Conservation (phyloP, 2,329 filamentous ascomycete species). For the Alternaria ethzedia region DNA sequence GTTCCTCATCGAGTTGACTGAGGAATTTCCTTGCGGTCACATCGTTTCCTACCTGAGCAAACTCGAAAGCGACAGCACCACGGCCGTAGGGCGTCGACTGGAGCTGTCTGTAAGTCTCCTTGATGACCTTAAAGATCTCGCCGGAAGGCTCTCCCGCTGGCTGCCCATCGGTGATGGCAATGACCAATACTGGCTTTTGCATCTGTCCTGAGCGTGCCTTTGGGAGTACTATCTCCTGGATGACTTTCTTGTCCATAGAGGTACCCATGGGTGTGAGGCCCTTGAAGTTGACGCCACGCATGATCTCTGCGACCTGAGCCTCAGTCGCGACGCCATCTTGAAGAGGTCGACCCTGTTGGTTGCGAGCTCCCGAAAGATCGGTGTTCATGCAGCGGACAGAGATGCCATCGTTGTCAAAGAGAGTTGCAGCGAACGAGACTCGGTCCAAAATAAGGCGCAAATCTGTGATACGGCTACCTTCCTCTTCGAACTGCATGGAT, state of each 20-base stretch:
- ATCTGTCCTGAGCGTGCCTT: conserved; percentile 61
- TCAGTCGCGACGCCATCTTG: conserved; percentile 63
- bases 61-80: conserved; percentile 69
- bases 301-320: conserved; percentile 64
- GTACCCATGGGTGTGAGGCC: conserved; percentile 72
- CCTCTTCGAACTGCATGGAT: conserved; percentile 72
- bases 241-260: conserved; percentile 66
- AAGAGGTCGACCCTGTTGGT: conserved; percentile 45
- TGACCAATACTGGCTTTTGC: conserved; percentile 69
- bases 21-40: conserved; percentile 69
- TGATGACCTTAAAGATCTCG: conserved; percentile 64
- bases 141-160: conserved; percentile 67
- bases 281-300: conserved; percentile 66
- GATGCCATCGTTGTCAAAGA: conserved; percentile 74
- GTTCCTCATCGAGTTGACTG: conserved; percentile 68
- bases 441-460: conserved; percentile 68
- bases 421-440: conserved; percentile 68
- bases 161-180: conserved; percentile 71
- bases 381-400: conserved; percentile 75
- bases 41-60: conserved; percentile 73
- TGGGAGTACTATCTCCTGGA: conserved; percentile 65
- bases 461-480: conserved; percentile 70
- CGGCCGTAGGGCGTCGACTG: conserved; percentile 60
- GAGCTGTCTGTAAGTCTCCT: conserved; percentile 50
- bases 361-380: conserved; percentile 44